Conservation (phyloP, 352 stramenopile species). For the Hyaloperonospora brassicae region DNA sequence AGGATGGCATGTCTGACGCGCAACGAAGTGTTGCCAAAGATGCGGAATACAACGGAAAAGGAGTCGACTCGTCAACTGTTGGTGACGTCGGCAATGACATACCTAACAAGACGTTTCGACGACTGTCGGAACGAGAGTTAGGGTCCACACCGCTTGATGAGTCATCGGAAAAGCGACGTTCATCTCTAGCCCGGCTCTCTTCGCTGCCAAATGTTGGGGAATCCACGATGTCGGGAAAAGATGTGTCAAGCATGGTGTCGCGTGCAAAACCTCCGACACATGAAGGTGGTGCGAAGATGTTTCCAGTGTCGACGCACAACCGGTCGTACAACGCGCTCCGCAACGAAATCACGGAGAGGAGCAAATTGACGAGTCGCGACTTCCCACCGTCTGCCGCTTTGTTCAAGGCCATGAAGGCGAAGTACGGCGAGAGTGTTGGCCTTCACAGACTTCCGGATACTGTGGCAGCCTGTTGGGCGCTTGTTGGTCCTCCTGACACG, state of each 20-base stretch:
- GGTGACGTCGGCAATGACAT: constrained; percentile 25
- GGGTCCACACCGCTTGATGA: constrained; percentile 14
- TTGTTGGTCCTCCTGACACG: constrained; percentile 56
- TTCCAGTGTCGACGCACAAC: constrained; percentile 51
- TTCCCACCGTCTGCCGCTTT: constrained; percentile 76
- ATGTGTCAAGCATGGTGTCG: constrained; percentile 53
- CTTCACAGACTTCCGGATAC: constrained; percentile 68
- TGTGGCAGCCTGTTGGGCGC: constrained; percentile 62
- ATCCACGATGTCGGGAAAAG: constrained; percentile 49
- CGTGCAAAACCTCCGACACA: constrained; percentile 47
- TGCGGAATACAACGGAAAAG: constrained; percentile 10
- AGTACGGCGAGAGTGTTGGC: constrained; percentile 73
- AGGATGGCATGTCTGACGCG: constrained; percentile 34
- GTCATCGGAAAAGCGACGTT: constrained; percentile 8
- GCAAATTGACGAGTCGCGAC: constrained; percentile 73
- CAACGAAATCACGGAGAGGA: constrained; percentile 72
- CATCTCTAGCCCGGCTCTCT: constrained; percentile 27
- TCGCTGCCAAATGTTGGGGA: constrained; percentile 38
- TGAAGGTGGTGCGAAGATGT: constrained; percentile 69
- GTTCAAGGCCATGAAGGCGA: constrained; percentile 80
- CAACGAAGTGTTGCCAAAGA: constrained; percentile 23
- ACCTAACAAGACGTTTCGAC: constrained; percentile 43
- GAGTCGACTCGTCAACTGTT: constrained; percentile 20
- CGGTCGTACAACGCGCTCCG: constrained; percentile 47
- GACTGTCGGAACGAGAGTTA: constrained; percentile 31